phyloP scores from a whole-genome alignment of 2,329 filamentous ascomycete genomes.

The Alternaria sp. region DNA sequence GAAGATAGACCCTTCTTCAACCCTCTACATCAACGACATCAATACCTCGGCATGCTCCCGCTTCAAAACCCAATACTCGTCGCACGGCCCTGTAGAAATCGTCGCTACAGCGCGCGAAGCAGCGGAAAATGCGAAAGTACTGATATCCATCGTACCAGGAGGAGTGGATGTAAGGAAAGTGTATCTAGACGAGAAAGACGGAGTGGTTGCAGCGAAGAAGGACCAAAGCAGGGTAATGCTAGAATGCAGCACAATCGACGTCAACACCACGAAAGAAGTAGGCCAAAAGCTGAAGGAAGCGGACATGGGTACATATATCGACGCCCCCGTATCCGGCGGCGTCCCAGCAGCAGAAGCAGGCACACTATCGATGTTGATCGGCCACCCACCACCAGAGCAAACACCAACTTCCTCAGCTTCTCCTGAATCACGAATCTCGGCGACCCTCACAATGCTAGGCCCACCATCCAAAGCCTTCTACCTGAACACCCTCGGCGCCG shows the following conservation, averaged over 20 bases:
- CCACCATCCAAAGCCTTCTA: slow-evolving; percentile 39
- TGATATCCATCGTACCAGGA: slow-evolving; percentile 40
- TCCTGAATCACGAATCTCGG: slow-evolving; percentile 11
- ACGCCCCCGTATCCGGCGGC: slow-evolving; percentile 43
- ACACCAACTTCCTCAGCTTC: background rate
- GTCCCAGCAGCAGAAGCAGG: slow-evolving; percentile 39
- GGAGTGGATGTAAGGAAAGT: slow-evolving; percentile 37
- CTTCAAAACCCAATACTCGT: slow-evolving; percentile 28
- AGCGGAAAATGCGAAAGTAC: slow-evolving; percentile 31
- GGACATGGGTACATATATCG: slow-evolving; percentile 32
- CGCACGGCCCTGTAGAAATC: slow-evolving; percentile 30
- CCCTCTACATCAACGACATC: slow-evolving; percentile 40
- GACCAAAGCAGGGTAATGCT: slow-evolving; percentile 31
- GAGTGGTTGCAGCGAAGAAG: slow-evolving; percentile 29
- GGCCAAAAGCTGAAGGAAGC: slow-evolving; percentile 21
- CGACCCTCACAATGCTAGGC: slow-evolving; percentile 29
- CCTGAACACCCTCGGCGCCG: slow-evolving; percentile 33
- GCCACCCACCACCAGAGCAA: slow-evolving; percentile 23
- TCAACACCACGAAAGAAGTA: slow-evolving; percentile 33
- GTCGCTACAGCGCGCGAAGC: slow-evolving; percentile 36
- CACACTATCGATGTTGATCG: slow-evolving; percentile 36
- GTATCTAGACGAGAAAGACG: slow-evolving; percentile 33
- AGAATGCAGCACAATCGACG: slow-evolving; percentile 44
- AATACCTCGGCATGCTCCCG: slow-evolving; percentile 28
- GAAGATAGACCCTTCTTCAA: slow-evolving; percentile 27